Evolutionary conservation across 140 eudicot genomes (phyloP), one percentile per base, ranked within the genome.

Genomic region (Oenanthe javanica): DNA sequence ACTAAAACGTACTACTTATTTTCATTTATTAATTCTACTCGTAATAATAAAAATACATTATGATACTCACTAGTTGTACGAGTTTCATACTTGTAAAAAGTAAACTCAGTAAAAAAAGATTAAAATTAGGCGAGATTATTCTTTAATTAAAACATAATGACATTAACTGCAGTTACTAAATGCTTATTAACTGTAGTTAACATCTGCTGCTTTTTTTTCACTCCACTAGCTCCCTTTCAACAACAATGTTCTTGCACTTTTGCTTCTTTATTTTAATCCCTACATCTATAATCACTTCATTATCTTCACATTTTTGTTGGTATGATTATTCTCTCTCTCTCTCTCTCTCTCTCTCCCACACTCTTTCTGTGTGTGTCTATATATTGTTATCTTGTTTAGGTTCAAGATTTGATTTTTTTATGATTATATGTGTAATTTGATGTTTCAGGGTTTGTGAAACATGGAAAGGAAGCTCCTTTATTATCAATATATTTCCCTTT

Each of bases 391-490:
- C 61, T 54, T 54, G n/a, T 18, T 50, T 51, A 61, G 36, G 0
- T 61, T 61, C 31, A 61, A 61, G 70, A 71, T 21, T 46, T 7
- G 16, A 16, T 72, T 42, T 18, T 42, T 13, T 18, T 72, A 7
- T 71, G 48, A 15, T 42, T 9, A 16, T 45, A 19, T 8, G 38
- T 16, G 31, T 21, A 72, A 71, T 71, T 71, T 71, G 49, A 47
- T 18, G 54, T 13, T 42, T 46, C 25, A 73, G 77, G 77, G 77
- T 46, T 46, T 46, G 54, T 46, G 75, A 69, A 82, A 12, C 6
- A 82, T 82, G 88, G 89, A 80, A 71, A 57, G 79, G 82, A 84
- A 74, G 81, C 55, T 82, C 85, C 15, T 86, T n/a, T 38, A 27
- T 79, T 63, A 75, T 46, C 81, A 47, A 45, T 64, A 76, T 66